Evolutionary conservation across 2,329 filamentous ascomycete genomes (phyloP).

Genomic region (Neophaeococcomyces mojaviensis): DNA sequence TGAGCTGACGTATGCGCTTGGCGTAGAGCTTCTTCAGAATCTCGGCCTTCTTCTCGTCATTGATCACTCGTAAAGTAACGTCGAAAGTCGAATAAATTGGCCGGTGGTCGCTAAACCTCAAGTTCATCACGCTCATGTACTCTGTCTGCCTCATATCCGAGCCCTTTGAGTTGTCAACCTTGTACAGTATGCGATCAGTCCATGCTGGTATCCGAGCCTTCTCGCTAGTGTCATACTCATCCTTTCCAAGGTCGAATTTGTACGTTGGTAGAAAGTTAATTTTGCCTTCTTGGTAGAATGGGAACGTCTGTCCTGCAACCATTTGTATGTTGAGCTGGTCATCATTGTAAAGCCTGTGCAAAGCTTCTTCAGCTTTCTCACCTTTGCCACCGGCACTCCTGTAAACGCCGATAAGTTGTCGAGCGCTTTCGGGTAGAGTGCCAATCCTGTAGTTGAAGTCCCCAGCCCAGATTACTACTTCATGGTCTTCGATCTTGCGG

Average conservation of each 20-base stretch:
- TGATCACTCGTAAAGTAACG: slow-evolving; percentile 70
- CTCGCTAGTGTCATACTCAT: slow-evolving; percentile 85
- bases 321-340: slow-evolving; percentile 82
- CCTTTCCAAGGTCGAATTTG: slow-evolving; percentile 83
- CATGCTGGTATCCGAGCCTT: slow-evolving; percentile 93
- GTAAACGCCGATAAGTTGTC: slow-evolving; percentile 61
- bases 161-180: slow-evolving; percentile 45
- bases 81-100: slow-evolving; percentile 88
- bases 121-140: slow-evolving; percentile 74
- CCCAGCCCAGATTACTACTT: slow-evolving; percentile 85
- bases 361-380: slow-evolving; percentile 46
- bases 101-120: slow-evolving; percentile 91
- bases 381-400: slow-evolving; percentile 77
- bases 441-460: slow-evolving; percentile 99
- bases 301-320: slow-evolving; percentile 83
- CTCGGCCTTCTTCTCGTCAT: slow-evolving; percentile 64
- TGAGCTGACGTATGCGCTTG: slow-evolving; percentile 37
- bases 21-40: slow-evolving; percentile 71
- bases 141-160: slow-evolving; percentile 71
- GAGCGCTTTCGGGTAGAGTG: slow-evolving; percentile 67
- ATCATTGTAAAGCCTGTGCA: slow-evolving; percentile 23
- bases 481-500: slow-evolving; percentile 83
- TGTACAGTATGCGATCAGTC: slow-evolving; percentile 88
- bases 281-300: slow-evolving; percentile 80
- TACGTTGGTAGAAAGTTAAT: slow-evolving; percentile 92